Evolutionary conservation across 2,329 filamentous ascomycete species (phyloP).

Genomic region (Epichloe gansuensis): DNA sequence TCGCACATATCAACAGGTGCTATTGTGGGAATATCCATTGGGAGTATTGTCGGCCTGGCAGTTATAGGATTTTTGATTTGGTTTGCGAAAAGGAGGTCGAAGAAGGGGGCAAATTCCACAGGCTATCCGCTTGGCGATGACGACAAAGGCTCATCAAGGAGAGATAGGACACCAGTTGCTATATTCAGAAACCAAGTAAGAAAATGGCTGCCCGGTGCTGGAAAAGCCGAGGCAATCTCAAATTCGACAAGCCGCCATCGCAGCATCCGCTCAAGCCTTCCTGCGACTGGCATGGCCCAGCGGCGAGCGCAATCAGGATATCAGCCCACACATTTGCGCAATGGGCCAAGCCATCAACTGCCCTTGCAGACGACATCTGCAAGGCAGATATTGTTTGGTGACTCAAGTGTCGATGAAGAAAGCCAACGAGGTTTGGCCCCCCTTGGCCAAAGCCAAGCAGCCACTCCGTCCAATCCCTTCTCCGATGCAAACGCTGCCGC

Average conservation of each 20-base stretch:
- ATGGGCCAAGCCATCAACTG: neutral
- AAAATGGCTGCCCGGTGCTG: conserved; percentile 14
- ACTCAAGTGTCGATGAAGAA: neutral
- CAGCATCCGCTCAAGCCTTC: neutral
- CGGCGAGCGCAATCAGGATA: neutral
- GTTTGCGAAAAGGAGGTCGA: conserved; percentile 31
- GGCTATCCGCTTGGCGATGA: conserved; percentile 15
- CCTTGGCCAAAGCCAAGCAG: neutral
- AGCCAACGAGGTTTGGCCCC: neutral
- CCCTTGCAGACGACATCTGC: neutral
- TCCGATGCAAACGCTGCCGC: conserved; percentile 34
- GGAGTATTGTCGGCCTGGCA: conserved; percentile 29
- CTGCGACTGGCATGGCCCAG: neutral
- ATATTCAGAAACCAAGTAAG: neutral
- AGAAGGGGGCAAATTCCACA: neutral
- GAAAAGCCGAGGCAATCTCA: conserved; percentile 11
- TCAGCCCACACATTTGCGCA: neutral
- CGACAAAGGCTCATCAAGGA: conserved; percentile 9
- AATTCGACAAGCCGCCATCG: neutral
- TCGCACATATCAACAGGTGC: conserved; percentile 16
- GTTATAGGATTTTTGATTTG: conserved; percentile 36
- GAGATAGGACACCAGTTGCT: conserved; percentile 9
- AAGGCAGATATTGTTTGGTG: neutral
- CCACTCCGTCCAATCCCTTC: conserved; percentile 27
- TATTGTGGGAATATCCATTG: conserved; percentile 39